Evolutionary conservation across 2,329 filamentous ascomycete species (phyloP).

Genomic region (Sporothrix luriei): DNA sequence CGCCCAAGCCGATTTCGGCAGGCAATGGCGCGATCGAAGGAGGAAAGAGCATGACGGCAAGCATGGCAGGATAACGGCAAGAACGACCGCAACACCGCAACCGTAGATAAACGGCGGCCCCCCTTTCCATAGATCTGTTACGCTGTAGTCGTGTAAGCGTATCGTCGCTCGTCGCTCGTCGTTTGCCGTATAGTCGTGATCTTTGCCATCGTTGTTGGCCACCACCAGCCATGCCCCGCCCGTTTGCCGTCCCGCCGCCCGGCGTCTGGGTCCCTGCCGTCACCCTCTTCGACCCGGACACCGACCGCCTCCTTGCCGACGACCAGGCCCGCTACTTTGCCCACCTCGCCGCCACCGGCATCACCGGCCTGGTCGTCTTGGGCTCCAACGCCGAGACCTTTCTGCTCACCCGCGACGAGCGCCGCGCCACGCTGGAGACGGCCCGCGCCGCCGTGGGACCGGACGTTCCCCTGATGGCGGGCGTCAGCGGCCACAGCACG

Average conservation of each 20-base stretch:
- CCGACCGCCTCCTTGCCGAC: constrained; percentile 40
- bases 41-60: background rate
- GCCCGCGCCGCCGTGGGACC: constrained; percentile 58
- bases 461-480: constrained; percentile 62
- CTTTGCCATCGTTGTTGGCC: background rate
- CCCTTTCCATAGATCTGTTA: too few species aligned
- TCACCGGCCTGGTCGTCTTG: constrained; percentile 42
- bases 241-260: constrained; percentile 36
- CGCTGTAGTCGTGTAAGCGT: background rate
- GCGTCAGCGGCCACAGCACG: constrained; percentile 65
- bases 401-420: constrained; percentile 43
- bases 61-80: background rate
- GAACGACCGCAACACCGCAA: background rate
- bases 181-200: too few species aligned
- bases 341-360: constrained; percentile 40
- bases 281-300: constrained; percentile 42
- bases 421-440: constrained; percentile 53
- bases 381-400: constrained; percentile 45
- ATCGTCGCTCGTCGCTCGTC: too few species aligned
- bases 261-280: constrained; percentile 44
- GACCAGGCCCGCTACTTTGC: constrained; percentile 41
- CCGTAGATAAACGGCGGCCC: background rate
- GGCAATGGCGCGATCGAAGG: constrained; percentile 3
- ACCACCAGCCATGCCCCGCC: background rate
- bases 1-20: constrained; percentile 27